A percentile compares a stretch with the other conserved stretches of the same genome.
Evolutionary conservation across 2,329 filamentous ascomycete genomes (phyloP).

Genomic region (Ophiocordyceps sinensis): DNA sequence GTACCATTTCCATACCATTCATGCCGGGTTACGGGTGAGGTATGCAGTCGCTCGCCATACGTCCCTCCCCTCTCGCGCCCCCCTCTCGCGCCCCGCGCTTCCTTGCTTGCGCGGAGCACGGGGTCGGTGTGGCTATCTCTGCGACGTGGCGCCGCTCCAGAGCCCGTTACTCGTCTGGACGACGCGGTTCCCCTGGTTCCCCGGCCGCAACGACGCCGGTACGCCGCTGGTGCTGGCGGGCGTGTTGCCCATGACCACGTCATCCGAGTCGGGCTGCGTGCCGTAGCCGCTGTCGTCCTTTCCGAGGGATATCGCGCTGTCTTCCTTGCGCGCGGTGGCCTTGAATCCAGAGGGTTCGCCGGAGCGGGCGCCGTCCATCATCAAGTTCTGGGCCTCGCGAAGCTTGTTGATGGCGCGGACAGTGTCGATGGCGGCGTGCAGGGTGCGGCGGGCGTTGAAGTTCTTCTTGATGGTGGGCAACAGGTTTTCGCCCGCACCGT

Average conservation of each 20-base stretch:
- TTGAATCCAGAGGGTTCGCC: constrained; percentile 30
- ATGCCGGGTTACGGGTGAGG: too few relatives aligned
- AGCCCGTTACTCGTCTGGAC: constrained; percentile 51
- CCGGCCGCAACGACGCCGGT: constrained; percentile 39
- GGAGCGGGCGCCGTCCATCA: constrained; percentile 47
- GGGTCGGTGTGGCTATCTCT: constrained; percentile 7
- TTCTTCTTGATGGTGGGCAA: constrained; percentile 60
- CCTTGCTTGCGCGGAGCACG: neutral
- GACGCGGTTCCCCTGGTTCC: constrained; percentile 38
- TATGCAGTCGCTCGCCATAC: too few relatives aligned
- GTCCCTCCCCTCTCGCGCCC: too few relatives aligned
- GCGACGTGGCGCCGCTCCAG: constrained; percentile 30
- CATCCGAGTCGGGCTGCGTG: constrained; percentile 24
- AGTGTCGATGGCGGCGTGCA: constrained; percentile 58
- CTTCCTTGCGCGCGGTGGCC: constrained; percentile 20
- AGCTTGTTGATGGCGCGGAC: constrained; percentile 59
- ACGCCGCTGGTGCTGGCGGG: constrained; percentile 12
- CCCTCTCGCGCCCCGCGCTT: too few relatives aligned
- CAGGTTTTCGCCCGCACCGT: constrained; percentile 43
- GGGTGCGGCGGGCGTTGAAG: constrained; percentile 54
- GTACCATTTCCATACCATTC: too few relatives aligned
- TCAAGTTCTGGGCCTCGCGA: constrained; percentile 43
- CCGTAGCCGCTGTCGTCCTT: constrained; percentile 35
- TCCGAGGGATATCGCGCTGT: constrained; percentile 27
- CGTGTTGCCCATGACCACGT: constrained; percentile 34